A percentile compares a stretch with the other conserved stretches of the same genome.
These are phyloP conservation scores for Suhomyces anneliseae DNA, from an alignment of 1,139 yeast genomes.

Conservation along the genomic window DNA sequence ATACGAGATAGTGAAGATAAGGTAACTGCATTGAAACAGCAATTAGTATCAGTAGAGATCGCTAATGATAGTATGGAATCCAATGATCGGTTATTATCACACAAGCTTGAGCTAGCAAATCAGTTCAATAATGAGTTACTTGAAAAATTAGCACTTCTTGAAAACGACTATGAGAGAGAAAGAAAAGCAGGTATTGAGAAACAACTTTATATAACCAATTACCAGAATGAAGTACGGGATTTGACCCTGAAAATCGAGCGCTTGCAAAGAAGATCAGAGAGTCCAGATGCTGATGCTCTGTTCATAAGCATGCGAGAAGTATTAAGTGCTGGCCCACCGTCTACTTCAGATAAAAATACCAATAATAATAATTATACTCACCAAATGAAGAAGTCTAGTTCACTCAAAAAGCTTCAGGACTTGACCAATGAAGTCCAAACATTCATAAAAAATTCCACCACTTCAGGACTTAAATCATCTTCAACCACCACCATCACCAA, in stretches of 20 bases:
- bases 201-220: conserved; percentile 36
- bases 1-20: conserved; percentile 21
- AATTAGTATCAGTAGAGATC: conserved; percentile 42
- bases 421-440: conserved; percentile 16
- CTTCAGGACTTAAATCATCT: conserved; percentile 9
- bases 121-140: conserved; percentile 43
- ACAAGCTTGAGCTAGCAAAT: conserved; percentile 34
- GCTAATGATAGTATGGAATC: conserved; percentile 44
- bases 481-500: conserved; percentile 12
- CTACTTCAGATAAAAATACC: not conserved
- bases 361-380: not conserved
- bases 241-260: conserved; percentile 16
- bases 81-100: conserved; percentile 35
- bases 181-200: conserved; percentile 31
- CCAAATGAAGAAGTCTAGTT: conserved; percentile 15
- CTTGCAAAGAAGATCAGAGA: conserved; percentile 10
- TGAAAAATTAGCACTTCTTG: conserved; percentile 43
- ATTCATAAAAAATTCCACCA: conserved; percentile 14
- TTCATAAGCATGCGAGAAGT: conserved; percentile 33
- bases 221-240: conserved; percentile 33
- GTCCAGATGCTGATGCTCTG: conserved; percentile 26
- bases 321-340: conserved; percentile 36
- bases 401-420: conserved; percentile 19
- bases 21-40: conserved; percentile 27
- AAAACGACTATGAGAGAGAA: conserved; percentile 42